Percentiles rank a stretch among this genome's conserved stretches.
Conservation (phyloP, 2,329 filamentous ascomycete species). For the Penicillium sp. region DNA sequence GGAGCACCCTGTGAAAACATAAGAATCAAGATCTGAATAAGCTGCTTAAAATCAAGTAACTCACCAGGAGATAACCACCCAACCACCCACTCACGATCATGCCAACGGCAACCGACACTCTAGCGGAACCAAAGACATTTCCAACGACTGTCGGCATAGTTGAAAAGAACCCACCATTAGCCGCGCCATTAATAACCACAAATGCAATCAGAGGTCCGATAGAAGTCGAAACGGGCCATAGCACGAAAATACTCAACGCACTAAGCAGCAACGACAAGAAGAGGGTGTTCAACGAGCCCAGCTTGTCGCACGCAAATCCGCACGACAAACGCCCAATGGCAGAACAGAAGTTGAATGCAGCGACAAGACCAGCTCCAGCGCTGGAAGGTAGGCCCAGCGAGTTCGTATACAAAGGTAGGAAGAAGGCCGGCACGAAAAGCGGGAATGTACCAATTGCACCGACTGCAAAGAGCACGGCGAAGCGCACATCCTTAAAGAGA, state of each 20-base stretch:
- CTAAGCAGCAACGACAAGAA: conserved; percentile 52
- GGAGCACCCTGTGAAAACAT: conserved; percentile 47
- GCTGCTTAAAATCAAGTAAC: conserved; percentile 14
- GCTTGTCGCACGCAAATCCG: conserved; percentile 53
- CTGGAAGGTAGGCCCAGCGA: conserved; percentile 55
- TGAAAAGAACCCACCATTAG: conserved; percentile 63
- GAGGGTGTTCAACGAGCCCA: conserved; percentile 58
- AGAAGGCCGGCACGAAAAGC: conserved; percentile 61
- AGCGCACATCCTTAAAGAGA: conserved; percentile 54
- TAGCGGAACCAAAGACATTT: conserved; percentile 56
- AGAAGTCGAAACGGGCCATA: conserved; percentile 60
- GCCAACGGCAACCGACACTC: conserved; percentile 57
- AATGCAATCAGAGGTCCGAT: conserved; percentile 57
- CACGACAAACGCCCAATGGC: conserved; percentile 57
- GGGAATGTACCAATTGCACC: conserved; percentile 59
- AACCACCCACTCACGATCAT: conserved; percentile 63
- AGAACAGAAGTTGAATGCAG: conserved; percentile 61
- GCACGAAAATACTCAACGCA: conserved; percentile 57
- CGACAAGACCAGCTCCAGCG: conserved; percentile 57
- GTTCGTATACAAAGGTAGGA: conserved; percentile 56
- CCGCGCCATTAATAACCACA: conserved; percentile 58
- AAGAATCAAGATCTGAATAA: neutral
- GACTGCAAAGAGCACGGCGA: conserved; percentile 53
- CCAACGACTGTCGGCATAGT: conserved; percentile 63
- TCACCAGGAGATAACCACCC: conserved; percentile 59